phyloP scores from a whole-genome alignment of 1,284 basidiomycete genomes.

The Irpex lacteus region DNA sequence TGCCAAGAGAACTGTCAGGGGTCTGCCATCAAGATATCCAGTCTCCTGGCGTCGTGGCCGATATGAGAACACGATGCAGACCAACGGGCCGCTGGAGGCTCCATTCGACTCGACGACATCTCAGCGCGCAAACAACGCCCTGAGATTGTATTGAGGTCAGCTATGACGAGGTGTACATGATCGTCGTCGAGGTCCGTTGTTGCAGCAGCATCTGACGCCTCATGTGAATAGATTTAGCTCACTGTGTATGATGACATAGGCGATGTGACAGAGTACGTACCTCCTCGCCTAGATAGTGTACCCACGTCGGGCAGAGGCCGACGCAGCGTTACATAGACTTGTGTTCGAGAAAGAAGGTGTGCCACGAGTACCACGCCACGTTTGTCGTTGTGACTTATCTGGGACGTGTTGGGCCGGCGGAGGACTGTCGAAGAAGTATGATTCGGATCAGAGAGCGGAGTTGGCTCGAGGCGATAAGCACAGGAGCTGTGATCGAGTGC shows the following conservation, averaged over 20 bases:
- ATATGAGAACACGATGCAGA: background rate
- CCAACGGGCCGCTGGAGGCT: background rate
- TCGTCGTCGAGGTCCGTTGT: background rate
- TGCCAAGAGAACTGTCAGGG: background rate
- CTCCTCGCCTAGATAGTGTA: background rate
- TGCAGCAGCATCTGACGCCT: background rate
- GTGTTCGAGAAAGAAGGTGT: background rate
- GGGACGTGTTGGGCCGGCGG: background rate
- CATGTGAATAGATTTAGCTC: background rate
- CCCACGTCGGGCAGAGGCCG: background rate
- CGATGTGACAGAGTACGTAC: background rate
- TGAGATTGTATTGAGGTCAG: background rate
- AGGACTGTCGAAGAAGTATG: background rate
- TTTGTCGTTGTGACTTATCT: background rate
- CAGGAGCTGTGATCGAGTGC: background rate
- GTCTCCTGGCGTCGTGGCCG: background rate
- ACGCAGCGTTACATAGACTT: background rate
- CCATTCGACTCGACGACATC: background rate
- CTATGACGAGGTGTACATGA: background rate
- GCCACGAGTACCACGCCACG: background rate
- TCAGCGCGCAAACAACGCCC: background rate
- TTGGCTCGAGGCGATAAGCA: constrained; percentile 4
- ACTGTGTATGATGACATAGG: background rate
- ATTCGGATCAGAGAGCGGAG: background rate
- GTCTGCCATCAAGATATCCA: background rate